Evolutionary conservation across 2,329 filamentous ascomycete genomes (phyloP).

Genomic region (Botrytis deweyae): DNA sequence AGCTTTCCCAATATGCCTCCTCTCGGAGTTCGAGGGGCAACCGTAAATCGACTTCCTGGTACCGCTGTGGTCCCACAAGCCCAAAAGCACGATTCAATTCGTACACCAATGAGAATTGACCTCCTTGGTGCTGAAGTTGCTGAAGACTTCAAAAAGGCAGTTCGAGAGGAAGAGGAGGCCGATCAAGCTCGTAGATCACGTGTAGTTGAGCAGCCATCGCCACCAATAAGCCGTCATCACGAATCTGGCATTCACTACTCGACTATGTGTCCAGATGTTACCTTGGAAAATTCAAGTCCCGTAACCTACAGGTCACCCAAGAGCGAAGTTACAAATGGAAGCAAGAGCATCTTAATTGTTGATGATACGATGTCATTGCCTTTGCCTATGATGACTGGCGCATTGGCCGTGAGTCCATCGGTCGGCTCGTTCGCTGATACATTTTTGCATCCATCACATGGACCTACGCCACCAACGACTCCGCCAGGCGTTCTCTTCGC

Average conservation of each 20-base stretch:
- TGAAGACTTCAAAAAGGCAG: slow-evolving; percentile 75
- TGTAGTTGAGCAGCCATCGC: slow-evolving; percentile 33
- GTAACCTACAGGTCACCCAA: slow-evolving; percentile 24
- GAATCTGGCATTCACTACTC: slow-evolving; percentile 31
- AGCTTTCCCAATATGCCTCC: slow-evolving; percentile 39
- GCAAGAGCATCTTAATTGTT: slow-evolving; percentile 86
- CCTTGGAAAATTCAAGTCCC: slow-evolving; percentile 28
- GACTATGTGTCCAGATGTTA: slow-evolving; percentile 32
- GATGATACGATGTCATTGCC: slow-evolving; percentile 44
- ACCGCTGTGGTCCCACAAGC: slow-evolving; percentile 61
- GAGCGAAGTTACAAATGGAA: slow-evolving; percentile 62
- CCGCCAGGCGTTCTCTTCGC: slow-evolving; percentile 48
- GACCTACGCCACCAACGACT: slow-evolving; percentile 61
- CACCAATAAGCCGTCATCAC: slow-evolving; percentile 23
- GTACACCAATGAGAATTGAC: slow-evolving; percentile 69
- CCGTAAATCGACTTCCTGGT: slow-evolving; percentile 58
- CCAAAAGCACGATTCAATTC: slow-evolving; percentile 46
- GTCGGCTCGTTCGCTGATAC: slow-evolving; percentile 55
- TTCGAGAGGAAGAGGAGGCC: slow-evolving; percentile 60
- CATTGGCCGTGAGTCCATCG: slow-evolving; percentile 45
- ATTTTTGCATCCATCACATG: slow-evolving; percentile 49
- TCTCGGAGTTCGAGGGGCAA: slow-evolving; percentile 45
- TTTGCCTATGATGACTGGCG: slow-evolving; percentile 51
- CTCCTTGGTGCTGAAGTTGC: slow-evolving; percentile 74
- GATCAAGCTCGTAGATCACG: slow-evolving; percentile 36